Conservation (phyloP, 768 basidiomycete species). For the Boletus eberwhitei region DNA sequence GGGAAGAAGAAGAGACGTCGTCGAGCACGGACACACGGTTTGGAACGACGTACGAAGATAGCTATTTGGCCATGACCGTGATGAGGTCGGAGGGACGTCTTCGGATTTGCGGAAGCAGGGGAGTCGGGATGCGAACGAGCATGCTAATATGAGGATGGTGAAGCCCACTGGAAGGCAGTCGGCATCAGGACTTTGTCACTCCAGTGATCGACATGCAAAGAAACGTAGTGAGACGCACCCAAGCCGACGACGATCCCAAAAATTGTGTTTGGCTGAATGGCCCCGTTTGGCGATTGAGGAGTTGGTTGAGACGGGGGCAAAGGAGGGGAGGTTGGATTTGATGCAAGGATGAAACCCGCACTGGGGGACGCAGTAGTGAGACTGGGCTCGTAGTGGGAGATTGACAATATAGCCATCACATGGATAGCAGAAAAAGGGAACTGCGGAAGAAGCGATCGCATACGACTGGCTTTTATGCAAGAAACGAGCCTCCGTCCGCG, state of each 20-base stretch:
- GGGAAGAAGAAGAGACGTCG: neutral
- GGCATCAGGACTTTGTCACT: neutral
- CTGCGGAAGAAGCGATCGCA: neutral
- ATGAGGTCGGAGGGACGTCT: neutral
- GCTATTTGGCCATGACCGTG: neutral
- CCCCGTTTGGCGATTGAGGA: neutral
- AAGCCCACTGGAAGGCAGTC: constrained; percentile 10
- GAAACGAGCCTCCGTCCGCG: neutral
- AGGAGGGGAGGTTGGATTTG: neutral
- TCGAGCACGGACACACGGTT: neutral
- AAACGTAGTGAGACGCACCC: constrained; percentile 3
- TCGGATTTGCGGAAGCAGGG: neutral
- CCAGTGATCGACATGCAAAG: neutral
- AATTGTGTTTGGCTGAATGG: constrained; percentile 12
- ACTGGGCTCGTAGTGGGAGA: neutral
- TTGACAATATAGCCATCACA: neutral
- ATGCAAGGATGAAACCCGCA: neutral
- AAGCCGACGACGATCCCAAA: constrained; percentile 9
- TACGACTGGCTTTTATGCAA: no score
- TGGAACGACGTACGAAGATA: neutral
- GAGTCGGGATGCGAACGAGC: neutral
- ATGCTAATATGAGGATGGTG: constrained; percentile 3
- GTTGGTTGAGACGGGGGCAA: neutral
- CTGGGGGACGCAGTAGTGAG: neutral
- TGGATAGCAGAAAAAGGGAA: neutral